Evolutionary conservation across 495 filamentous ascomycete species (phyloP).

Genomic region (Poronia punctata): DNA sequence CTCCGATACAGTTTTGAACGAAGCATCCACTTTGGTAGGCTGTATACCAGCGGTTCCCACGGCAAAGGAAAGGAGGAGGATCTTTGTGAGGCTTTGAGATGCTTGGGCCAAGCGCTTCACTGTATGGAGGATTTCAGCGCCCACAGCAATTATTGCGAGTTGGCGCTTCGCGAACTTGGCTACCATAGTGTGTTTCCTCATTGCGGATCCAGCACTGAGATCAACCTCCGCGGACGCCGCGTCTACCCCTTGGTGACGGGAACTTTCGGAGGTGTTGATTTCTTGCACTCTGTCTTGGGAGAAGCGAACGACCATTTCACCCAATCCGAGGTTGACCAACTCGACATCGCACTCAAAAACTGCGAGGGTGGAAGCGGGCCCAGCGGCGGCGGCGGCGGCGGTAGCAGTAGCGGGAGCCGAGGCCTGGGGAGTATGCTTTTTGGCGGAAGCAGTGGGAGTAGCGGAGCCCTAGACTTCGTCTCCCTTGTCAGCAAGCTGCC

Average conservation of each 20-base stretch:
- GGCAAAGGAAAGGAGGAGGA: slow-evolving; percentile 70
- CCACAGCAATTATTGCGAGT: slow-evolving; percentile 90
- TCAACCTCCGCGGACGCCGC: slow-evolving; percentile 64
- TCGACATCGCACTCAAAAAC: slow-evolving; percentile 65
- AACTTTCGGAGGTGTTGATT: slow-evolving; percentile 88
- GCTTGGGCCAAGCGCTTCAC: slow-evolving; percentile 84
- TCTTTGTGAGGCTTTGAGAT: slow-evolving; percentile 79
- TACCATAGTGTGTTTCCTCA: slow-evolving; percentile 79
- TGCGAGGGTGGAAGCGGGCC: slow-evolving; percentile 30
- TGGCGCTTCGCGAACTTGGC: slow-evolving; percentile 79
- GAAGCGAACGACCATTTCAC: slow-evolving; percentile 95
- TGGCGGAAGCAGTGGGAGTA: slow-evolving; percentile 21
- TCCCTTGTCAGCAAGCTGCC: slow-evolving; percentile 71
- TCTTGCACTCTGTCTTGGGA: slow-evolving; percentile 92
- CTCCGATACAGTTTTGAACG: slow-evolving; percentile 76
- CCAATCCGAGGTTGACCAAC: slow-evolving; percentile 87
- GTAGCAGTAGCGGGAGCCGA: slow-evolving; percentile 21
- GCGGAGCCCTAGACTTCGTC: slow-evolving; percentile 47
- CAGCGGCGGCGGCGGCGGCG: slow-evolving; percentile 31
- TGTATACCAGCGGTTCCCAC: slow-evolving; percentile 69
- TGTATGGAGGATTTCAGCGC: slow-evolving; percentile 94
- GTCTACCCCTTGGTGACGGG: slow-evolving; percentile 86
- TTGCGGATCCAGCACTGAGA: slow-evolving; percentile 64
- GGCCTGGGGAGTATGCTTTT: slow-evolving; percentile 32
- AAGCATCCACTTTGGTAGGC: slow-evolving; percentile 80